phyloP scores from a whole-genome alignment of 192 early-diverging fungal species.

The Podila epicladia region DNA sequence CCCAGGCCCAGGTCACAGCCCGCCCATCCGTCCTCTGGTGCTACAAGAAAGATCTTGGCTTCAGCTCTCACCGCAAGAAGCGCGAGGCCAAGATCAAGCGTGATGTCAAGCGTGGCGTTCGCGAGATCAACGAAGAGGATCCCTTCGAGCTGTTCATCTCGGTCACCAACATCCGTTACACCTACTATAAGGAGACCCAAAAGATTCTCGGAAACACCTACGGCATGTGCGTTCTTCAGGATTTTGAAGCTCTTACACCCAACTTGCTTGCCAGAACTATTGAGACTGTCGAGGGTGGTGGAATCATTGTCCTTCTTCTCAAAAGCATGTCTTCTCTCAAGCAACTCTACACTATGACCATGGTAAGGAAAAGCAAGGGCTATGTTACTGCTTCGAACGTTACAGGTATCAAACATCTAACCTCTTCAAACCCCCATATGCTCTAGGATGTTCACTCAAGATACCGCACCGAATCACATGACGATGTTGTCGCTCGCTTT shows the following conservation, averaged over 20 bases:
- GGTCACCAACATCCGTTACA: constrained; percentile 95
- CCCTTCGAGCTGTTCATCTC: constrained; percentile 99
- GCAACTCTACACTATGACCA: constrained; percentile 97
- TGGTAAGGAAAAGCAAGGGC: constrained; percentile 62
- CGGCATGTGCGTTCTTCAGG: constrained; percentile 98
- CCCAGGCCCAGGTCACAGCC: constrained; percentile 89
- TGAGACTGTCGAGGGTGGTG: constrained; percentile 98
- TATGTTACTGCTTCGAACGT: neutral
- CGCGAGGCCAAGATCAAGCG: constrained; percentile 95
- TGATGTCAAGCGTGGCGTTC: constrained; percentile 90
- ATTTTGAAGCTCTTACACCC: constrained; percentile 98
- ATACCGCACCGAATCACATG: constrained; percentile 94
- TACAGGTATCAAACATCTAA: neutral
- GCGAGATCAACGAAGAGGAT: constrained; percentile 94
- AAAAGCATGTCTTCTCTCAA: constrained; percentile 97
- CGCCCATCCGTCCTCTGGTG: constrained; percentile 99
- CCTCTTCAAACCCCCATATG: neutral
- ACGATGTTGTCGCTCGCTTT: constrained; percentile 94
- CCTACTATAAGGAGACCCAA: constrained; percentile 99
- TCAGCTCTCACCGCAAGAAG: constrained; percentile 96
- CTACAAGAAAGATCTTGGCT: constrained; percentile 99
- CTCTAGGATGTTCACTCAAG: constrained; percentile 90
- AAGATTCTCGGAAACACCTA: constrained; percentile 98
- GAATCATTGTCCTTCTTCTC: constrained; percentile 91
- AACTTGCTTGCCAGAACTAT: constrained; percentile 96